Percentiles rank a stretch among this genome's conserved stretches.
These are phyloP conservation scores for Globisporangium canariense DNA, from an alignment of 352 stramenopile genomes.

Conservation along the genomic window DNA sequence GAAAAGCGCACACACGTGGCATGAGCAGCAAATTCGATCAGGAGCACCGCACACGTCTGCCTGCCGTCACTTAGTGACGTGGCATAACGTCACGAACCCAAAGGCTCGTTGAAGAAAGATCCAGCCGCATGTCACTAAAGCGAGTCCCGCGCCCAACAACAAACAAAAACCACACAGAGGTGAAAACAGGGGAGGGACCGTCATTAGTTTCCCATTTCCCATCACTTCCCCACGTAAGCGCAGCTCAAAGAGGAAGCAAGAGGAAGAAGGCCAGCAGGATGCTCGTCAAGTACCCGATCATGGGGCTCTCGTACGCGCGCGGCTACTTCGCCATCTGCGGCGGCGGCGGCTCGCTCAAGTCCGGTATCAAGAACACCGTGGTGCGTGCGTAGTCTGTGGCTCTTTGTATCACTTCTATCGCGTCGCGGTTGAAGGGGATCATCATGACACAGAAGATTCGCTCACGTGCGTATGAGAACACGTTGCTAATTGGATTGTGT, in stretches of 20 bases:
- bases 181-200: no score
- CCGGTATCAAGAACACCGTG: conserved; percentile 84
- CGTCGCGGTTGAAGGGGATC: neutral
- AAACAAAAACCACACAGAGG: no score
- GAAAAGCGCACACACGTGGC: no score
- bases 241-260: neutral
- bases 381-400: conserved; percentile 29
- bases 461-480: no score
- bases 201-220: no score
- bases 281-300: conserved; percentile 84
- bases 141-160: no score
- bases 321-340: conserved; percentile 79
- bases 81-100: no score
- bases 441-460: neutral
- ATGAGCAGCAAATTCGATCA: no score
- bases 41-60: no score
- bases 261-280: conserved; percentile 28
- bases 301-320: conserved; percentile 73
- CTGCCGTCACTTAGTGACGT: no score
- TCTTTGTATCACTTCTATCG: neutral
- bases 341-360: conserved; percentile 77
- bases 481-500: neutral
- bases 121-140: no score
- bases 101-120: no score
- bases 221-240: conserved; percentile 2